Percentiles rank a stretch among this genome's conserved stretches.
phyloP scores from a whole-genome alignment of 2,329 filamentous ascomycete genomes.

The Trichophyton simii region DNA sequence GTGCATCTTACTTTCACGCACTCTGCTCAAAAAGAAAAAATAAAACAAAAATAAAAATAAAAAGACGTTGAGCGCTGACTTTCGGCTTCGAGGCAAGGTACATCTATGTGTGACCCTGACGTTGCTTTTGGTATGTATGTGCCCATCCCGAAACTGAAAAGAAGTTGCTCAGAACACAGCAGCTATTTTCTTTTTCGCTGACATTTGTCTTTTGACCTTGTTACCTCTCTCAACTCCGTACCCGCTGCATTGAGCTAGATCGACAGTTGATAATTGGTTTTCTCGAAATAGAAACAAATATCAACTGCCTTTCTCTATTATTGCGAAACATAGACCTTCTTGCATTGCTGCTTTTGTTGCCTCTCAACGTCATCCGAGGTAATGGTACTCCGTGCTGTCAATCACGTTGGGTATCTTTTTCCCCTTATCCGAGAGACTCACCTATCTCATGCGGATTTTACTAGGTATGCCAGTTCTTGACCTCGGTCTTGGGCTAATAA shows the following conservation, averaged over 20 bases:
- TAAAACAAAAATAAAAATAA: not conserved
- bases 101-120: not conserved
- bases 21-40: not conserved
- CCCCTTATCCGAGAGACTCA: not conserved
- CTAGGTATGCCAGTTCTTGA: not conserved
- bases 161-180: slow-evolving; percentile 1
- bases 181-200: not conserved
- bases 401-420: not conserved
- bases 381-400: not conserved
- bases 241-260: not conserved
- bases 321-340: not conserved
- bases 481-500: not conserved
- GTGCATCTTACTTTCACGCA: not conserved
- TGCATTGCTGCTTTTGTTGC: not conserved
- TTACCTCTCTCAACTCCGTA: not conserved
- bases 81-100: not conserved
- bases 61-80: slow-evolving; percentile 2
- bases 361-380: not conserved
- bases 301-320: not conserved
- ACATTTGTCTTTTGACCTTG: not conserved
- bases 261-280: no score
- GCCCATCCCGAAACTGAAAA: slow-evolving; percentile 3
- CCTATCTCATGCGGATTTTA: not conserved
- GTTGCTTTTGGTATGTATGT: slow-evolving; percentile 4
- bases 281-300: not conserved